Conservation (phyloP, 345 rosid species). For the Carallia brachiata region DNA sequence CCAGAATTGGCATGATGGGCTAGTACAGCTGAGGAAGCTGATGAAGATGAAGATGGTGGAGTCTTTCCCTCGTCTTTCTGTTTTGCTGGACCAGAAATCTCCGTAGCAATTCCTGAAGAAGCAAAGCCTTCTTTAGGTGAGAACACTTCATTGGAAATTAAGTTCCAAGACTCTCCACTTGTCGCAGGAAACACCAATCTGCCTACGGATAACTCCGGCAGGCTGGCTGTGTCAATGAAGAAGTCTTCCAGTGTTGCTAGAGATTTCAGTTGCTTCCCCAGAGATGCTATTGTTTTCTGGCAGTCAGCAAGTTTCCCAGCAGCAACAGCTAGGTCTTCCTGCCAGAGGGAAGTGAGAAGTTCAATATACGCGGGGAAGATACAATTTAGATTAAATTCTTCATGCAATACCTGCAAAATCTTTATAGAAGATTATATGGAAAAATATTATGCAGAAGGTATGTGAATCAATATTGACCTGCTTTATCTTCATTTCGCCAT, state of each 20-base stretch:
- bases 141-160: slow-evolving; percentile 45
- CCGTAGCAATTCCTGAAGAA: slow-evolving; percentile 29
- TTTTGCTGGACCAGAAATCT: slow-evolving; percentile 21
- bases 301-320: slow-evolving; percentile 86
- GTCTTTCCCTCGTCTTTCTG: slow-evolving; percentile 32
- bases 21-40: slow-evolving; percentile 42
- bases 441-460: too few species aligned
- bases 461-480: slow-evolving; percentile 40
- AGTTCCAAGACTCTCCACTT: slow-evolving; percentile 54
- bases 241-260: slow-evolving; percentile 95
- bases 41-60: slow-evolving; percentile 37
- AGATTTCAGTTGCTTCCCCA: slow-evolving; percentile 80
- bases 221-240: slow-evolving; percentile 66
- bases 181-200: slow-evolving; percentile 27
- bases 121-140: slow-evolving; percentile 39
- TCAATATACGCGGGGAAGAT: neutral
- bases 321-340: slow-evolving; percentile 83
- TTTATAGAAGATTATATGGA: neutral
- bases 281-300: slow-evolving; percentile 88
- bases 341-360: slow-evolving; percentile 15
- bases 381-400: neutral
- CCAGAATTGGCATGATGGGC: slow-evolving; percentile 53
- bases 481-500: slow-evolving; percentile 64
- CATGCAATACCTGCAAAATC: neutral
- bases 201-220: slow-evolving; percentile 40